Evolutionary conservation across 2,329 filamentous ascomycete genomes (phyloP).

Genomic region (Epichloe aotearoae): DNA sequence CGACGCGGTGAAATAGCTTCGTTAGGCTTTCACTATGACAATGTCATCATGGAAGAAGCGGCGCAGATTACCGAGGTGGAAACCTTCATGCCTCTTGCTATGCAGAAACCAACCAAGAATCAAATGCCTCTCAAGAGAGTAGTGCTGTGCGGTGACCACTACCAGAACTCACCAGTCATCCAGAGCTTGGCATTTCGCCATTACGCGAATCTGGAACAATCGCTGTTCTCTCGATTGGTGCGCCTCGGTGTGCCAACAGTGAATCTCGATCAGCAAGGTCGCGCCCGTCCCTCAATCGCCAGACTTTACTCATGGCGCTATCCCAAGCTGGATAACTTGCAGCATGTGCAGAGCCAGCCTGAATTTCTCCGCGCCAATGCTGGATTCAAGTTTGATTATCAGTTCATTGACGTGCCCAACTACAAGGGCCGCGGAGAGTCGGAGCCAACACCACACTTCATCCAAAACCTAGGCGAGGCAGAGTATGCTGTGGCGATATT

Average conservation of each 20-base stretch:
- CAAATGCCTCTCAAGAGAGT: constrained; percentile 71
- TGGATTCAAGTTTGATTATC: constrained; percentile 86
- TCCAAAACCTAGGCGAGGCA: constrained; percentile 92
- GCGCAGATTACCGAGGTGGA: constrained; percentile 97
- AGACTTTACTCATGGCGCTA: constrained; percentile 92
- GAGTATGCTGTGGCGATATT: constrained; percentile 93
- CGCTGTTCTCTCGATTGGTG: constrained; percentile 80
- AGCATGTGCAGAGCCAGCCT: constrained; percentile 51
- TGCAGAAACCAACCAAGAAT: constrained; percentile 68
- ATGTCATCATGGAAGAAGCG: constrained; percentile 95
- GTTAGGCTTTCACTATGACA: constrained; percentile 95
- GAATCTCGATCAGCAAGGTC: constrained; percentile 83
- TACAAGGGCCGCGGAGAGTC: constrained; percentile 84
- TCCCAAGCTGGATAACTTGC: constrained; percentile 62
- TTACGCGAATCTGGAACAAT: constrained; percentile 93
- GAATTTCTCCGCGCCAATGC: constrained; percentile 79
- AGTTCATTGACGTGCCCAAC: constrained; percentile 90
- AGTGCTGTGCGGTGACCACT: constrained; percentile 86
- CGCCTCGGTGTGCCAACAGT: constrained; percentile 86
- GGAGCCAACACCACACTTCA: constrained; percentile 85
- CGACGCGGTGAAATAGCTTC: constrained; percentile 77
- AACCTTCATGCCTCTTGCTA: constrained; percentile 86
- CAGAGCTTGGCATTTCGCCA: constrained; percentile 89
- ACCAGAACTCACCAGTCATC: constrained; percentile 92
- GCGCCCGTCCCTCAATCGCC: constrained; percentile 76